Evolutionary conservation across 1,139 yeast species (phyloP), one percentile per base, ranked within the genome.

Genomic region (Pichia sp.): DNA sequence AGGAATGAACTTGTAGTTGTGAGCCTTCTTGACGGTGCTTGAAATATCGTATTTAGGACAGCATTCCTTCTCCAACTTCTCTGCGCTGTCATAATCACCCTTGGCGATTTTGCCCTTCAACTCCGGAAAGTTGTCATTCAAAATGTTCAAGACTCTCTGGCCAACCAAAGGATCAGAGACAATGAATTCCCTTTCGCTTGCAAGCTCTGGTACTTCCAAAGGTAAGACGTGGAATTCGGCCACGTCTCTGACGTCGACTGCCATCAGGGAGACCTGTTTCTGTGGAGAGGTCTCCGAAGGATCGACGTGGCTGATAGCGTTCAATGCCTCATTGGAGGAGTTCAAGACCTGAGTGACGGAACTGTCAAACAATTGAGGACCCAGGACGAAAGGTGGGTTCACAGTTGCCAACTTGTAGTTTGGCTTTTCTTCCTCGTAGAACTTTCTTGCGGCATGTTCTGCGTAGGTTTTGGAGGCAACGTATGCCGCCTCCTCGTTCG

Each of bases 371-470:
- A 65, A 63, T 60, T 77, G 80, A 8, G 81, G 80, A 16, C 81
- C 81, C 52, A 75, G 72, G 2, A 79, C 81, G 56, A 69, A 78
- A 26, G 74, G 75, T 19, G 85, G 85, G 56, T 73, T 75, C 11
- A 80, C 75, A 1, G 78, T 71, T 11, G 77, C 65, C 29, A 81
- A 61, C 4, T 67, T 67, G 61, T 80, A 81, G 40, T 67, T 68
- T 11, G 78, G 76, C 5, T 70, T 69, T 36, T 72, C 63, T 8
- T 61, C 59, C 50, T 70, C 61, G 32, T 75, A 67, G 59, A 77
- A 81, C 2, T 78, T 75, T 82, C 86, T 78, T 1, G 82, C 84
- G 2, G 80, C 77, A 57, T 67, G 65, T 64, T 80, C 85, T 26
- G 84, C 82, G 56, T 73, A 71, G 34, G 72, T 76, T 66, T 81